These are phyloP conservation scores for Elsinoe fawcettii DNA, from an alignment of 2,329 filamentous ascomycete species.

Conservation along the genomic window DNA sequence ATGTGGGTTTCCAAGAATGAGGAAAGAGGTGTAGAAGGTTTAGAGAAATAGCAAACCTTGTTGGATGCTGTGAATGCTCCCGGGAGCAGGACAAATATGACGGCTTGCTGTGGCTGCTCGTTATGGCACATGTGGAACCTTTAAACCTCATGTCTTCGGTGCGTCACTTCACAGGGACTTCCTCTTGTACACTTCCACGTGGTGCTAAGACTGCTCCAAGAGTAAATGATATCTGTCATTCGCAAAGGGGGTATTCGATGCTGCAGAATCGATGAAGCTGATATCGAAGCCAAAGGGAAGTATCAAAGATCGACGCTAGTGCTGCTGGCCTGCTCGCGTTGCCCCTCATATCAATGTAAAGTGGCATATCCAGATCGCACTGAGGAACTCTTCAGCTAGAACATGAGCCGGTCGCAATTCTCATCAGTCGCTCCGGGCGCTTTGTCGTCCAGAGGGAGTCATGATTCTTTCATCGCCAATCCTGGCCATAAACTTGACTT, in stretches of 20 bases:
- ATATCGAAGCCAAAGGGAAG: neutral
- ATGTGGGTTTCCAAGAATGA: neutral
- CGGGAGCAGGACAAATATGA: neutral
- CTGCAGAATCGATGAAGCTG: neutral
- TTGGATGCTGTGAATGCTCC: neutral
- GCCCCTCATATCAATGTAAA: too few relatives aligned
- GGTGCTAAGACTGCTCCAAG: neutral
- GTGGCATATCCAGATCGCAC: neutral
- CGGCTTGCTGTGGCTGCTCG: neutral
- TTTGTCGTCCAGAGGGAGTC: constrained; percentile 15
- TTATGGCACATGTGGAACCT: too few relatives aligned
- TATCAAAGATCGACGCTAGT: too few relatives aligned
- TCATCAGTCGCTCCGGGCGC: neutral
- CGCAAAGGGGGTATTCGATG: neutral
- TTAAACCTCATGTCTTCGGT: too few relatives aligned
- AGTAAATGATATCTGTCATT: neutral
- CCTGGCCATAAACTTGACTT: constrained; percentile 32
- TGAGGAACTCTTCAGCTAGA: neutral
- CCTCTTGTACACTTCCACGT: neutral
- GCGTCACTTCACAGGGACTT: too few relatives aligned
- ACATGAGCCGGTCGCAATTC: neutral
- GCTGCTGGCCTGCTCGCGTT: too few relatives aligned
- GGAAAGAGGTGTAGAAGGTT: neutral
- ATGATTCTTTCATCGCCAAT: constrained; percentile 30
- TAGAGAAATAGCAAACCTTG: neutral